phyloP scores from a whole-genome alignment of 495 filamentous ascomycete species.

The Tuber brumale region DNA sequence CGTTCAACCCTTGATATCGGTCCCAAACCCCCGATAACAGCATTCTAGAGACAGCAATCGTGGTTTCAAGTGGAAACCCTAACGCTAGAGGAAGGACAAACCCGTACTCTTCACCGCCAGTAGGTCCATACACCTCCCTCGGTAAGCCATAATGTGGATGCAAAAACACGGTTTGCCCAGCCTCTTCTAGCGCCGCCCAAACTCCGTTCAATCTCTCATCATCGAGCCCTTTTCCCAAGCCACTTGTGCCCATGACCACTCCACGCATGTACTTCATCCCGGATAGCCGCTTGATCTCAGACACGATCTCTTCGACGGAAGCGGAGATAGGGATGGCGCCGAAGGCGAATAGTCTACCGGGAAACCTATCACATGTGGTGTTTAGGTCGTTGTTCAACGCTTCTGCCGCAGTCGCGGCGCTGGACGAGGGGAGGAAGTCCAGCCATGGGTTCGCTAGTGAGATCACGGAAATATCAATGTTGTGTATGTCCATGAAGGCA shows the following conservation, averaged over 20 bases:
- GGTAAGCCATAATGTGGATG: conserved; percentile 94
- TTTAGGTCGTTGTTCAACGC: conserved; percentile 73
- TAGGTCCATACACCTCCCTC: conserved; percentile 63
- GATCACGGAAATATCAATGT: conserved; percentile 75
- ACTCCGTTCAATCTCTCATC: conserved; percentile 65
- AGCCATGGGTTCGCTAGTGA: conserved; percentile 95
- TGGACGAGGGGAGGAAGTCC: conserved; percentile 64
- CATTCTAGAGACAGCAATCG: conserved; percentile 85
- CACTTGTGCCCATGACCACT: conserved; percentile 80
- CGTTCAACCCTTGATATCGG: conserved; percentile 58
- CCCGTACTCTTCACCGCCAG: conserved; percentile 62
- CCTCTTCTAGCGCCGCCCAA: conserved; percentile 60
- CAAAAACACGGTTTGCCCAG: conserved; percentile 64
- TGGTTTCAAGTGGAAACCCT: conserved; percentile 90
- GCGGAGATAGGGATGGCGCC: conserved; percentile 73
- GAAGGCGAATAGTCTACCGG: conserved; percentile 67
- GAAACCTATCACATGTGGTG: conserved; percentile 55
- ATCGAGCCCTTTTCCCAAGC: conserved; percentile 74
- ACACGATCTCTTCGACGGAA: conserved; percentile 53
- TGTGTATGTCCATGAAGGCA: conserved; percentile 77
- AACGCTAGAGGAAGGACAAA: conserved; percentile 82
- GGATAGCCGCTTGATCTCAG: conserved; percentile 58
- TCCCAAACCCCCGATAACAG: conserved; percentile 79
- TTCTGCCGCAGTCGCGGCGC: conserved; percentile 57
- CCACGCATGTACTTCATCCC: conserved; percentile 64